Evolutionary conservation across 306 rosid genomes (phyloP), one percentile per base, ranked within the genome.

Genomic region (Pueraria montana): DNA sequence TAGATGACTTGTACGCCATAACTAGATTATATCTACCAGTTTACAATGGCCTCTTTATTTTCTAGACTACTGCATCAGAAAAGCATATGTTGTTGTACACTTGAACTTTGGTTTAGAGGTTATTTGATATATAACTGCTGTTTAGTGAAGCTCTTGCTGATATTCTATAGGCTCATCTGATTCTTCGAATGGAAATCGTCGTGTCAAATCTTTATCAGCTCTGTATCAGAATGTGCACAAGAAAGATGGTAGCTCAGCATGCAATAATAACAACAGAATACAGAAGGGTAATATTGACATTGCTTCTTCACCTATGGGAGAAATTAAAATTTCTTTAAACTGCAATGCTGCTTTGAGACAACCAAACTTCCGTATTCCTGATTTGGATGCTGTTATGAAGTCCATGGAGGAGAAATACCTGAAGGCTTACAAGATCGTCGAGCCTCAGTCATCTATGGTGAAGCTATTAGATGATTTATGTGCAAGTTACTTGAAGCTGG

Each of bases 271-370:
- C 72, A 43, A 63, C 7, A 24, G 20, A 50, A 50, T 63, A 45
- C 11, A 27, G 16, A 61, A 61, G 42, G 67, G 81, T 36, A 48
- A 58, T 72, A 80, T 87, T 72, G 46, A 58, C 53, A 72, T 87
- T 77, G 90, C 86, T 32, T 84, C 90, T 87, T 84, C 90, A 36
- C 42, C 71, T 55, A 48, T n/a, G 11, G 90, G 90, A 71, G 87
- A 81, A 80, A 83, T 87, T 83, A 87, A 77, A 77, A 72, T 84
- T 72, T 87, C 69, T 36, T 77, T 87, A 42, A 80, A 87, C 80
- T 84, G 84, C 73, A 85, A 80, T 27, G 56, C 43, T 38, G 84
- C 86, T 30, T 50, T 87, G 78, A 16, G 56, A 61, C 83, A 53
- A 43, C 68, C 80, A 38, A 83, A 87, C 76, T 87, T 80, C 61